Percentiles rank a stretch among this genome's conserved stretches.
phyloP scores from a whole-genome alignment of 1,284 basidiomycete species.

The Exobasidium rhododendri region DNA sequence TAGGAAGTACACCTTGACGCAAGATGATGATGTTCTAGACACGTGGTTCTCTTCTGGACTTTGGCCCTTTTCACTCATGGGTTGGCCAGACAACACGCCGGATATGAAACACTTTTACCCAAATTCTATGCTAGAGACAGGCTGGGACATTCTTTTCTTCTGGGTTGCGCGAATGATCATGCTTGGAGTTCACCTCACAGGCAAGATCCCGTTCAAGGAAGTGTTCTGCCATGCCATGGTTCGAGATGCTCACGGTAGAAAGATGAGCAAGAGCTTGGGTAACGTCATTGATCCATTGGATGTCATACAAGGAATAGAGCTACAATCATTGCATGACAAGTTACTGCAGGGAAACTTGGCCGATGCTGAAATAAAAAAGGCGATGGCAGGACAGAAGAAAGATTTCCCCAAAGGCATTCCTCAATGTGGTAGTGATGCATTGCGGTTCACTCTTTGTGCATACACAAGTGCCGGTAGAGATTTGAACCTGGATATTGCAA shows the following conservation, averaged over 20 bases:
- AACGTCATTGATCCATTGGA: slow-evolving; percentile 98
- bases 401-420: slow-evolving; percentile 99
- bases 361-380: slow-evolving; percentile 87
- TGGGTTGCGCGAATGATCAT: slow-evolving; percentile 99
- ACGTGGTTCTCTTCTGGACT: slow-evolving; percentile 99
- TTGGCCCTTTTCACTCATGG: slow-evolving; percentile 97
- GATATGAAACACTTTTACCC: slow-evolving; percentile 71
- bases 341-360: slow-evolving; percentile 88
- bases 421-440: slow-evolving; percentile 94
- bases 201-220: slow-evolving; percentile 87
- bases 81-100: slow-evolving; percentile 73
- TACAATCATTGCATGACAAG: slow-evolving; percentile 83
- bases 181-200: slow-evolving; percentile 85
- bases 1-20: slow-evolving; percentile 71
- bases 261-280: slow-evolving; percentile 98
- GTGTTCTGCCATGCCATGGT: slow-evolving; percentile 99
- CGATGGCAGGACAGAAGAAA: slow-evolving; percentile 93
- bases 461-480: slow-evolving; percentile 70
- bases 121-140: slow-evolving; percentile 84
- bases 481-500: slow-evolving; percentile 73
- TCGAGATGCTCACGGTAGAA: slow-evolving; percentile 94
- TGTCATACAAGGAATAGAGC: slow-evolving; percentile 80
- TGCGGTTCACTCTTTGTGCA: slow-evolving; percentile 90
- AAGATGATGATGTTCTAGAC: slow-evolving; percentile 96
- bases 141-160: slow-evolving; percentile 99